A percentile compares a stretch with the other conserved stretches of the same genome.
These are phyloP conservation scores for Pseudocercospora crystallina DNA, from an alignment of 2,329 filamentous ascomycete species.

Conservation along the genomic window DNA sequence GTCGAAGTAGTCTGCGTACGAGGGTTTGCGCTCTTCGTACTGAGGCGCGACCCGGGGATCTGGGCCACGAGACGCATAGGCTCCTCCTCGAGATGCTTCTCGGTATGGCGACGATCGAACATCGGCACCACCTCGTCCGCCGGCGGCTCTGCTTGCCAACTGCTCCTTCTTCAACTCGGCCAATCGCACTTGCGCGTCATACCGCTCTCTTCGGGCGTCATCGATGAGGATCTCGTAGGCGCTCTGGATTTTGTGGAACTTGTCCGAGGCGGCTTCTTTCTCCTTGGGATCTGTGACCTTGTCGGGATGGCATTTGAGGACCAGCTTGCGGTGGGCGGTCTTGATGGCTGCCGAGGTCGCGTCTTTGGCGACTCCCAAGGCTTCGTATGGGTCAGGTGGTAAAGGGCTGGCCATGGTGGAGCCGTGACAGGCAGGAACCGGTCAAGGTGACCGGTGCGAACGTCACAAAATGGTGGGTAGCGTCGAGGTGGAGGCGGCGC, in stretches of 20 bases:
- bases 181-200: constrained; percentile 73
- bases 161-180: constrained; percentile 62
- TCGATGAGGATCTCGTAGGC: constrained; percentile 90
- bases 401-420: constrained; percentile 30
- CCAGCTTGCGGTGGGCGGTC: constrained; percentile 84
- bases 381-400: constrained; percentile 76
- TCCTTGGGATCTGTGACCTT: constrained; percentile 65
- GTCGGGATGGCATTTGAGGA: constrained; percentile 77
- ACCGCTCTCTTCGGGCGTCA: constrained; percentile 67
- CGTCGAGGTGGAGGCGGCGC: background rate
- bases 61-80: constrained; percentile 15
- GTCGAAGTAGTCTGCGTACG: constrained; percentile 38
- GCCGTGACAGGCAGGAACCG: constrained; percentile 4
- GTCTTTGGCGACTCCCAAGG: constrained; percentile 69
- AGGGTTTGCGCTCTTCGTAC: constrained; percentile 35
- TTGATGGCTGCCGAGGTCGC: constrained; percentile 81
- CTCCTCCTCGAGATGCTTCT: constrained; percentile 12
- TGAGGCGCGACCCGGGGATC: constrained; percentile 25
- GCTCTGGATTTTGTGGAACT: constrained; percentile 89
- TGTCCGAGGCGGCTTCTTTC: constrained; percentile 75
- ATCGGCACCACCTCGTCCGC: constrained; percentile 18
- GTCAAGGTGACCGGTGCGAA: constrained; percentile 14
- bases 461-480: constrained; percentile 4
- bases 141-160: constrained; percentile 39
- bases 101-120: constrained; percentile 17